A percentile compares a stretch with the other conserved stretches of the same genome.
Evolutionary conservation across 352 stramenopile genomes (phyloP).

Genomic region (Phytophthora cactorum): DNA sequence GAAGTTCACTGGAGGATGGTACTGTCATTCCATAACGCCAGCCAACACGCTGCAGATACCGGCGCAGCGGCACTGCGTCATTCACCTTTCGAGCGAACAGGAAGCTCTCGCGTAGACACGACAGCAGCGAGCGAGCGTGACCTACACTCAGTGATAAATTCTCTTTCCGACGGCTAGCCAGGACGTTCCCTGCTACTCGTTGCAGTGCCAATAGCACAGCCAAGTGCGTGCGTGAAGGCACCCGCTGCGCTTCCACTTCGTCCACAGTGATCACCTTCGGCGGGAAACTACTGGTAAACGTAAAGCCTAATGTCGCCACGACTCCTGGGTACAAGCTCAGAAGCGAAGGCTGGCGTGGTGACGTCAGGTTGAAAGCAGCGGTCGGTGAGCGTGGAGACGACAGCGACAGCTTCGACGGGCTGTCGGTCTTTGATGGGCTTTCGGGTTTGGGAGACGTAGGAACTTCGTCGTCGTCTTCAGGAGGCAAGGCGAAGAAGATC

Average conservation of each 20-base stretch:
- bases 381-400: constrained; percentile 17
- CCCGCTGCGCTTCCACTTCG: constrained; percentile 57
- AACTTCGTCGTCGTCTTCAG: constrained; percentile 2
- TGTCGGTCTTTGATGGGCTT: constrained; percentile 15
- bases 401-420: constrained; percentile 3
- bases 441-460: not conserved
- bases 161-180: constrained; percentile 49
- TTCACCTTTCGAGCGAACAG: constrained; percentile 79
- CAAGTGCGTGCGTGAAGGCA: constrained; percentile 74
- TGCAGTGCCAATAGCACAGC: constrained; percentile 74
- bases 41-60: constrained; percentile 54
- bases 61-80: constrained; percentile 59
- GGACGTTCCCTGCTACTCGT: constrained; percentile 68
- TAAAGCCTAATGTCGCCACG: constrained; percentile 54
- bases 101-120: constrained; percentile 74
- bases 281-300: constrained; percentile 58
- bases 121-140: constrained; percentile 54
- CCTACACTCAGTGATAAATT: constrained; percentile 64
- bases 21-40: constrained; percentile 57
- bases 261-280: constrained; percentile 65
- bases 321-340: constrained; percentile 79
- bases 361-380: constrained; percentile 23
- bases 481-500: constrained; percentile 59
- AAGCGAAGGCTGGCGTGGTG: constrained; percentile 58
- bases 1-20: constrained; percentile 48